Evolutionary conservation across 164 flowering plant species (phyloP).

Genomic region (Vitis rotundifolia): DNA sequence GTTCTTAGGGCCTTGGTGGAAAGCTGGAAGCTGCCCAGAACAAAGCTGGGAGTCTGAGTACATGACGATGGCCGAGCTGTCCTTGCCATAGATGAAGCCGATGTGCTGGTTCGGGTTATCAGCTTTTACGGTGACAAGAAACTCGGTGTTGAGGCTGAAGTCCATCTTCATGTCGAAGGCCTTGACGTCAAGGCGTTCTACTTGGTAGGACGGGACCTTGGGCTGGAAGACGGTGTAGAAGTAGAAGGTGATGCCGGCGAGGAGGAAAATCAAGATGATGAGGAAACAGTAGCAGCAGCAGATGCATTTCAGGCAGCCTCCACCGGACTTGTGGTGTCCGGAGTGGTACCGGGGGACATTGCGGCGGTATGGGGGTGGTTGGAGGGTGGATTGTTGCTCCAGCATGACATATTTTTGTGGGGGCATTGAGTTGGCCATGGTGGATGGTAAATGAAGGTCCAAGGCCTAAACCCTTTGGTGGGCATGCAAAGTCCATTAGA

Average conservation of each 20-base stretch:
- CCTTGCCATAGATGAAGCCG: conserved; percentile 43
- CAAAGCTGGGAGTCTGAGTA: conserved; percentile 40
- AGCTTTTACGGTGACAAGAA: conserved; percentile 42
- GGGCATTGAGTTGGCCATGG: conserved; percentile 6
- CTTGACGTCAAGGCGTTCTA: conserved; percentile 31
- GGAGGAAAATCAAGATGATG: conserved; percentile 32
- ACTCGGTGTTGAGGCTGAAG: conserved; percentile 42
- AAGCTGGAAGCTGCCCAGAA: conserved; percentile 52
- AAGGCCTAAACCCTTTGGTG: conserved; percentile 8
- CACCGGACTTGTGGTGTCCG: conserved; percentile 5
- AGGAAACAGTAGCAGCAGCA: conserved; percentile 52
- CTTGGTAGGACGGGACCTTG: conserved; percentile 43
- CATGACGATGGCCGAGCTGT: conserved; percentile 29
- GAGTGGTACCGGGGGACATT: conserved; percentile 47
- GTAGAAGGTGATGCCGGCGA: conserved; percentile 9
- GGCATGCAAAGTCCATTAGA: conserved; percentile 3
- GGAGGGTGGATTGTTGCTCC: conserved; percentile 14
- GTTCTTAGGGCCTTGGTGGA: conserved; percentile 49
- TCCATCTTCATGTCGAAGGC: conserved; percentile 40
- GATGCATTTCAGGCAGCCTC: conserved; percentile 38
- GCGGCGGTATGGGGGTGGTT: conserved; percentile 60
- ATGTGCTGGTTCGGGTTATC: conserved; percentile 58
- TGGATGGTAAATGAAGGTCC: background rate
- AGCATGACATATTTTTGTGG: conserved; percentile 52
- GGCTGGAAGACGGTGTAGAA: conserved; percentile 35